Evolutionary conservation across 495 filamentous ascomycete species (phyloP), one percentile per base, ranked within the genome.

Genomic region (Cercophora scortea): DNA sequence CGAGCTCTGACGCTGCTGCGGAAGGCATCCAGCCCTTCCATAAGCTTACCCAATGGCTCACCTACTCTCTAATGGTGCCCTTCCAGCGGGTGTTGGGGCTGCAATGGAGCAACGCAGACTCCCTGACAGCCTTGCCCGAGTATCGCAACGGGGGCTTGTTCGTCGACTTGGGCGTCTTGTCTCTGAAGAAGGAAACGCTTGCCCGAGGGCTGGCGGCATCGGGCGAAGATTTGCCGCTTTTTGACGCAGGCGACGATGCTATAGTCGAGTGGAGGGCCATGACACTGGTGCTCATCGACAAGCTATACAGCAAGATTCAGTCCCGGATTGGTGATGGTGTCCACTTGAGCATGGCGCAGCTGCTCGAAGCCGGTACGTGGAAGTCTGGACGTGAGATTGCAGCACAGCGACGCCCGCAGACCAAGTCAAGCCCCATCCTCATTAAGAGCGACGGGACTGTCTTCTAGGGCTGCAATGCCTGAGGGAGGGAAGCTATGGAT

Each of bases 31-130:
- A 43, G 16, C 42, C 42, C 42, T 43, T 43, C 9, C 85, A 88
- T 68, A 88, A 88, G 62, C 74, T 87, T 25, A 87, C 85, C 0
- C 85, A 88, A 60, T 88, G 85, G 85, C 77, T 87, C 13, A 81
- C 79, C 57, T 87, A 86, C 67, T 87, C 84, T 1, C 75, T 87
- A 47, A 86, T 85, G 80, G 79, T 82, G 5, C 84, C 84, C 0
- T 85, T 87, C 79, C 77, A 74, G 15, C 79, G 74, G 56, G 60
- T 86, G 43, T 74, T 86, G 67, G 71, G 80, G 34, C 78, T 84
- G 16, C 76, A 83, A 42, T 84, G 85, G 55, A 81, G 79, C 8
- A 83, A 83, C 44, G 71, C 66, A 17, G 83, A 86, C 36, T 74
- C 84, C 3, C 64, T 85, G 41, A 87, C 84, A 2, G 84, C 83